Conservation (phyloP, 306 rosid genomes). For the Glycine soja region DNA sequence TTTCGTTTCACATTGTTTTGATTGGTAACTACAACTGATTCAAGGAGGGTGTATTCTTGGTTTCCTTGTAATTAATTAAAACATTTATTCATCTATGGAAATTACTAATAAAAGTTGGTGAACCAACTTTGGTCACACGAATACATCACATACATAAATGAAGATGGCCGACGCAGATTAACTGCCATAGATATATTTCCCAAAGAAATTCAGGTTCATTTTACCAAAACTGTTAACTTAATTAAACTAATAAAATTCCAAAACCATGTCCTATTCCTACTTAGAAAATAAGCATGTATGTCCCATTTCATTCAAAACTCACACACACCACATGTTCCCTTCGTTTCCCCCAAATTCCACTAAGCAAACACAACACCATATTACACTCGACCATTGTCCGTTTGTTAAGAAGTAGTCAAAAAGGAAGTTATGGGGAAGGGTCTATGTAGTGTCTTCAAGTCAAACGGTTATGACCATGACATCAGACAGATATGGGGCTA, state of each 20-base stretch:
- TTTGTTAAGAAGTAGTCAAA: slow-evolving; percentile 53
- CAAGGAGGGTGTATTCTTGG: slow-evolving; percentile 7
- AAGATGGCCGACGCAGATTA: slow-evolving; percentile 14
- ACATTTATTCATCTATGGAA: slow-evolving; percentile 34
- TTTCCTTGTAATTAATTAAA: slow-evolving; percentile 34
- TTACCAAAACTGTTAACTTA: slow-evolving; percentile 17
- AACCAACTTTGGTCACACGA: slow-evolving; percentile 45
- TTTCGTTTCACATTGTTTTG: slow-evolving; percentile 26
- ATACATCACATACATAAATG: slow-evolving; percentile 1
- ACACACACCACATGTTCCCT: not conserved
- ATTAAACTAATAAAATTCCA: slow-evolving; percentile 13
- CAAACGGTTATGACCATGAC: slow-evolving; percentile 81
- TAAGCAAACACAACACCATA: not conserved
- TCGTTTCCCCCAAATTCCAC: not conserved
- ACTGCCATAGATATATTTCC: slow-evolving; percentile 6
- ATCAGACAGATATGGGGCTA: slow-evolving; percentile 61
- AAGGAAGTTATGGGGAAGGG: slow-evolving; percentile 51
- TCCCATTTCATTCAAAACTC: slow-evolving; percentile 34
- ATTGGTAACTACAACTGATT: not conserved
- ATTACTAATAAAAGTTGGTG: slow-evolving; percentile 44
- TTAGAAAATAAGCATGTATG: not conserved
- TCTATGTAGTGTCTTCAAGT: slow-evolving; percentile 54
- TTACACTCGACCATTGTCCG: not conserved
- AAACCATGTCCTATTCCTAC: slow-evolving; percentile 11
- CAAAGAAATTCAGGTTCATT: slow-evolving; percentile 18